Evolutionary conservation across 805 yeast genomes (phyloP).

Genomic region (Saccharomycopsis sp.): DNA sequence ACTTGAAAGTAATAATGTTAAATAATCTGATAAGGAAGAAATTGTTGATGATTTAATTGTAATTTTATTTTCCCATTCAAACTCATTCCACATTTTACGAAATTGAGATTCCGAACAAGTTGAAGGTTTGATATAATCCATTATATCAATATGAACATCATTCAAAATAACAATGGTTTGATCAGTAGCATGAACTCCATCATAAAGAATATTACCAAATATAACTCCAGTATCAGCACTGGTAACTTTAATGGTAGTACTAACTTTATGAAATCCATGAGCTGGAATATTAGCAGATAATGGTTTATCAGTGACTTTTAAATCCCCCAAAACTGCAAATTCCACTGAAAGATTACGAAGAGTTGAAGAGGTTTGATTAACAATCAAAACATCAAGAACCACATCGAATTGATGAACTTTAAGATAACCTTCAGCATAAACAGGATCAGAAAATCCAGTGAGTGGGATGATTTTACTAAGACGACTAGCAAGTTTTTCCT

Average conservation of each 20-base stretch:
- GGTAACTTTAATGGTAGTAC: constrained; percentile 85
- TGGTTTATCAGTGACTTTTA: constrained; percentile 89
- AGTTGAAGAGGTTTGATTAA: constrained; percentile 88
- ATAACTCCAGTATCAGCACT: constrained; percentile 98
- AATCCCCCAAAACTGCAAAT: constrained; percentile 92
- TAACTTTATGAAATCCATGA: constrained; percentile 90
- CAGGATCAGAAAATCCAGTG: constrained; percentile 98
- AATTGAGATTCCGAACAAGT: constrained; percentile 77
- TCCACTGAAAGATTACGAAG: constrained; percentile 87
- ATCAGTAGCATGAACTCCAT: constrained; percentile 89
- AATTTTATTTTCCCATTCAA: constrained; percentile 98
- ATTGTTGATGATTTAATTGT: constrained; percentile 60
- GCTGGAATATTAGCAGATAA: constrained; percentile 87
- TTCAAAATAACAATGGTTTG: constrained; percentile 83
- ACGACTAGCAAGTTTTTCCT: constrained; percentile 61
- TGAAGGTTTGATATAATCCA: constrained; percentile 97
- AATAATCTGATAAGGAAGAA: constrained; percentile 60
- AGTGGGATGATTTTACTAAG: constrained; percentile 82
- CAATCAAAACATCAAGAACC: constrained; percentile 83
- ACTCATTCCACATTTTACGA: constrained; percentile 98
- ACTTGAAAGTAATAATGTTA: constrained; percentile 63
- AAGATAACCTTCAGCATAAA: constrained; percentile 94
- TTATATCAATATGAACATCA: constrained; percentile 91
- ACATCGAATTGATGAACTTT: constrained; percentile 96
- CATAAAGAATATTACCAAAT: constrained; percentile 94